phyloP scores from a whole-genome alignment of 768 basidiomycete species.

The Daedaleopsis sinensis region DNA sequence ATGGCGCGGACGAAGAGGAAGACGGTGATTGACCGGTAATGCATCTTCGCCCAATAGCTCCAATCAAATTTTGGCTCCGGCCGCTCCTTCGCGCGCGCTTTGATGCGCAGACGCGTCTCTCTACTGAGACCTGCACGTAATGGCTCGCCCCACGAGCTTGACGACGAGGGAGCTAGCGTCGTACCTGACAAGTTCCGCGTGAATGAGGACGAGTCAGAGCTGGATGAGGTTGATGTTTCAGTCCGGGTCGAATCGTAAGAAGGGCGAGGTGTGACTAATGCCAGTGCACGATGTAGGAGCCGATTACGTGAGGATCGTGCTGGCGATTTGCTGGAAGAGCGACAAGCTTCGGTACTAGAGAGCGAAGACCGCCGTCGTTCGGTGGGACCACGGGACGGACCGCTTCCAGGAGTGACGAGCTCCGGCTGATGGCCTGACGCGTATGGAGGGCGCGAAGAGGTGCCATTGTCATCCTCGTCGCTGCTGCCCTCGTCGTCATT shows the following conservation, averaged over 20 bases:
- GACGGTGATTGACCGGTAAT: slow-evolving; percentile 23
- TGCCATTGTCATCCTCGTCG: slow-evolving; percentile 2
- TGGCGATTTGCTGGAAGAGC: background rate
- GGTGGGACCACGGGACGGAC: background rate
- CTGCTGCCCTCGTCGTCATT: slow-evolving; percentile 15
- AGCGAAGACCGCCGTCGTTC: background rate
- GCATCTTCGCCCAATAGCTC: slow-evolving; percentile 25
- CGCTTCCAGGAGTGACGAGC: background rate
- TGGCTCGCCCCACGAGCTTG: slow-evolving; percentile 27
- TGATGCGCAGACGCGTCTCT: slow-evolving; percentile 30
- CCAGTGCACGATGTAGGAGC: background rate
- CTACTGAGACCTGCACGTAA: slow-evolving; percentile 30
- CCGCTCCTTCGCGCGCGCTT: slow-evolving; percentile 28
- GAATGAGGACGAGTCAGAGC: slow-evolving; percentile 16
- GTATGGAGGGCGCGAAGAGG: background rate
- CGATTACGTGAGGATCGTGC: background rate
- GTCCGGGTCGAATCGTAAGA: slow-evolving; percentile 6
- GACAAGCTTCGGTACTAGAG: background rate
- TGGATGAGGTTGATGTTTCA: slow-evolving; percentile 14
- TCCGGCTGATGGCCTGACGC: background rate
- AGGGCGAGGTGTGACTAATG: background rate
- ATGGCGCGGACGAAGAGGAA: slow-evolving; percentile 26
- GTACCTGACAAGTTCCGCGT: slow-evolving; percentile 20
- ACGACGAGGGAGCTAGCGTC: slow-evolving; percentile 17
- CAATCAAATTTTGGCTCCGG: slow-evolving; percentile 29